Evolutionary conservation across 257 asterid species (phyloP), one percentile per base, ranked within the genome.

Genomic region (Ehretia macrophylla): DNA sequence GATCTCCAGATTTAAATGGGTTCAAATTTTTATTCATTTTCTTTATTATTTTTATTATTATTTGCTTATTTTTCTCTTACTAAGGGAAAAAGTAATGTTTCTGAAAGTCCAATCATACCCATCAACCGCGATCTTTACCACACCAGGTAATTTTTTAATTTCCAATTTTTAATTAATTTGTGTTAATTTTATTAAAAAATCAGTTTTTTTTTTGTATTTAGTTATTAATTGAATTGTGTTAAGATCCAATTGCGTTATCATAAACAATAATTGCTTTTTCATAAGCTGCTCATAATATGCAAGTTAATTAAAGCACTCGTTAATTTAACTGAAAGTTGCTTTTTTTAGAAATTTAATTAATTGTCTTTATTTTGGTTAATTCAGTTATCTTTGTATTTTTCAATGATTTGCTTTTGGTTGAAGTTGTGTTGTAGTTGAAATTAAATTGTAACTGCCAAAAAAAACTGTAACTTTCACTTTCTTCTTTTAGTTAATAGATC

Each of bases 51-150:
- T 46, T 55, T 63, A 45, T 66, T 52, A 40, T 55, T 63, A 17
- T 27, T 70, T 35, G 44, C 60, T 58, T 64, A 44, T 59, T 68
- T 73, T 55, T 46, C 59, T 10, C 44, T 59, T 32, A 79, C 79
- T 6, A 49, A 66, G 72, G 94, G 87, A 14, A 58, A 85, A 70
- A 60, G 76, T 47, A 73, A 83, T 71, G 79, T 58, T 55, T 67
- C 81, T 3, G 55, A 55, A 45, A 40, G 71, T 68, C 38, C 59
- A 55, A 51, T 82, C 60, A 88, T 94, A 14, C 96, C 94, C 50
- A 81, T 91, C 78, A 87, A 91, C 76, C 85, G 61, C 71, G 95
- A 91, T 82, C 94, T 91, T 66, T 91, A 91, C 69, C 98, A 91
- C 62, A 77, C 95, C 62, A 85, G 98, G 98, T 83, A 47, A 8